Conservation (phyloP, 768 basidiomycete genomes). For the Russula sp. region DNA sequence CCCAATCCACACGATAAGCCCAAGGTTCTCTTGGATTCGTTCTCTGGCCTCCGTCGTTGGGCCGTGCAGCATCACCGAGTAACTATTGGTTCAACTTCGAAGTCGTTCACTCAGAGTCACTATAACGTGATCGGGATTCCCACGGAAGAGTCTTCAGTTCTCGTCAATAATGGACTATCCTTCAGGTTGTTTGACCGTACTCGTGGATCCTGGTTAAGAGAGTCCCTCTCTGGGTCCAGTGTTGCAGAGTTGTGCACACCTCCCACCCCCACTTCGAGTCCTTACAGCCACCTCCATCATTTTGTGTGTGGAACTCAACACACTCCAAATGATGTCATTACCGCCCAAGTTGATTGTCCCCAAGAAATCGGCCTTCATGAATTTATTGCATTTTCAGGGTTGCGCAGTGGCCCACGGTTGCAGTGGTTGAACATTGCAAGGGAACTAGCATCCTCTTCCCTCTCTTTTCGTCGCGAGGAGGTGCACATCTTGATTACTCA, state of each 20-base stretch:
- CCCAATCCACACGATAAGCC: neutral
- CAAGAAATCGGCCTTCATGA: conserved; percentile 38
- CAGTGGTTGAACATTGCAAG: conserved; percentile 46
- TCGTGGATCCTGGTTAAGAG: neutral
- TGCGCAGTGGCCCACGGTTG: conserved; percentile 38
- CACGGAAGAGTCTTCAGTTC: neutral
- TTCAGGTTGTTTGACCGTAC: neutral
- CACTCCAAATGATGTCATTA: conserved; percentile 38
- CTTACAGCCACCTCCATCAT: neutral
- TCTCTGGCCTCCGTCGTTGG: conserved; percentile 1
- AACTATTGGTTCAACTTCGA: conserved; percentile 1
- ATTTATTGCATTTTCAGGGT: conserved; percentile 37
- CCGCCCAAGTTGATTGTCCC: conserved; percentile 36
- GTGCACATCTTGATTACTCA: conserved; percentile 40
- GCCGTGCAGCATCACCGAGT: neutral
- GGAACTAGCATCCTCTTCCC: conserved; percentile 32
- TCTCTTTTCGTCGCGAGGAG: conserved; percentile 35
- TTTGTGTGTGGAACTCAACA: neutral
- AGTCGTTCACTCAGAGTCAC: neutral
- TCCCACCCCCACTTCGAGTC: neutral
- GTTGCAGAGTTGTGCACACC: neutral
- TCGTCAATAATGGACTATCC: neutral
- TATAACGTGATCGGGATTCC: neutral
- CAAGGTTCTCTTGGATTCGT: neutral
- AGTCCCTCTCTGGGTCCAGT: neutral